A percentile compares a stretch with the other conserved stretches of the same genome.
phyloP scores from a whole-genome alignment of 2,329 filamentous ascomycete species.

The Onygenales sp. region DNA sequence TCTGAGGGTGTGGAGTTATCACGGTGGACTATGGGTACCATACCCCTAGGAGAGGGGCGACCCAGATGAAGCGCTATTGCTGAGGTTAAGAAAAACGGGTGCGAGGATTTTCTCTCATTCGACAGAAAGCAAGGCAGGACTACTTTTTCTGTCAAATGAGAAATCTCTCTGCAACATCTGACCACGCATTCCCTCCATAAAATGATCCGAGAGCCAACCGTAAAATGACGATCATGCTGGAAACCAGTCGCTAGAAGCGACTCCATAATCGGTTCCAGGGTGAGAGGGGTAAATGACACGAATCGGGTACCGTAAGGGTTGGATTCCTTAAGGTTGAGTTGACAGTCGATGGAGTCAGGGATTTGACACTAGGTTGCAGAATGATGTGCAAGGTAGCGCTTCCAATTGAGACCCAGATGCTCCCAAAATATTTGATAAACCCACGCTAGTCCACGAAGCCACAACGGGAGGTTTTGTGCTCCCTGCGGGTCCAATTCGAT shows the following conservation, averaged over 20 bases:
- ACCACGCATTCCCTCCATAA: constrained; percentile 1
- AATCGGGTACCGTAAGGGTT: constrained; percentile 7
- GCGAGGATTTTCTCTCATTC: constrained; percentile 1
- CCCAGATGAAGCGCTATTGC: not conserved
- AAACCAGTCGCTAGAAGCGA: constrained; percentile 5
- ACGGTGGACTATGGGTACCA: not conserved
- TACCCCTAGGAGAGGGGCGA: not conserved
- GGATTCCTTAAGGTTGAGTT: constrained; percentile 17
- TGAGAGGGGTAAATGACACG: constrained; percentile 8
- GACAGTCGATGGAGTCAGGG: constrained; percentile 20
- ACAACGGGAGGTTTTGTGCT: constrained; percentile 5
- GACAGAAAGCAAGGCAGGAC: constrained; percentile 1
- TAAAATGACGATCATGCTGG: constrained; percentile 5
- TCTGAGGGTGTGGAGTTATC: not conserved
- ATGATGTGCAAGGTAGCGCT: constrained; percentile 10
- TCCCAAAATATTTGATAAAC: constrained; percentile 3
- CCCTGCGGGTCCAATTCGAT: constrained; percentile 1
- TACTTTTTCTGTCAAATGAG: constrained; percentile 4
- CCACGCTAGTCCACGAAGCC: constrained; percentile 10
- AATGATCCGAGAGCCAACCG: constrained; percentile 1
- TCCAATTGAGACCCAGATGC: constrained; percentile 4
- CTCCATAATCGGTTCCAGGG: constrained; percentile 12
- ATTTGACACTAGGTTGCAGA: constrained; percentile 10
- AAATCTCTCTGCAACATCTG: constrained; percentile 3
- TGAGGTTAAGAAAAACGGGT: not conserved